A percentile compares a stretch with the other conserved stretches of the same genome.
Conservation (phyloP, 805 yeast genomes). For the Brettanomyces nanus region DNA sequence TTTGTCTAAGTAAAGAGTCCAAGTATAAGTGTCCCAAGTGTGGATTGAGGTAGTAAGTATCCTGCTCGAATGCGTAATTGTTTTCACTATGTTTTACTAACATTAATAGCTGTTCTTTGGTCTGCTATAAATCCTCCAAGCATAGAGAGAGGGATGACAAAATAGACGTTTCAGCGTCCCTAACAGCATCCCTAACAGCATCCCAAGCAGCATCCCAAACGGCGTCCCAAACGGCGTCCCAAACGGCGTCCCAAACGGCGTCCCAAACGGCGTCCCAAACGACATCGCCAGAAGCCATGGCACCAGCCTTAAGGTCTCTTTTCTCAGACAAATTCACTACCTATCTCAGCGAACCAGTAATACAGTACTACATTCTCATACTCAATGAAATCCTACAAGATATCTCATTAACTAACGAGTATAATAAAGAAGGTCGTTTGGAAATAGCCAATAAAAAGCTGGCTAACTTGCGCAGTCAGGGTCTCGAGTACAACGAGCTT, state of each 20-base stretch:
- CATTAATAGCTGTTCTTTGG: conserved; percentile 42
- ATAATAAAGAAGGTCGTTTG: conserved; percentile 42
- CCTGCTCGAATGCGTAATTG: neutral
- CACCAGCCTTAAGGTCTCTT: no score
- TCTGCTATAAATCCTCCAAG: conserved; percentile 45
- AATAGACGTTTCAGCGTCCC: no score
- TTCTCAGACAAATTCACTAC: conserved; percentile 34
- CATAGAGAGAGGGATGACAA: conserved; percentile 28
- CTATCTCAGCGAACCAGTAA: conserved; percentile 41
- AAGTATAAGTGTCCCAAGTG: conserved; percentile 45
- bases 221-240: no score
- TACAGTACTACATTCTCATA: conserved; percentile 47
- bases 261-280: no score
- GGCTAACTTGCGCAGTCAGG: conserved; percentile 52
- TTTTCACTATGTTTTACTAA: conserved; percentile 3
- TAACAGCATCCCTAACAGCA: no score
- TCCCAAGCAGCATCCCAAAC: no score
- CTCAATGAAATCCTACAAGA: conserved; percentile 42
- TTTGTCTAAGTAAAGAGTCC: conserved; percentile 21
- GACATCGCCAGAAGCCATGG: no score
- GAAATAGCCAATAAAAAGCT: conserved; percentile 57
- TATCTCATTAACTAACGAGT: conserved; percentile 39
- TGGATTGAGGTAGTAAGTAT: conserved; percentile 29
- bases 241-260: no score
- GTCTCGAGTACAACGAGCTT: conserved; percentile 55